A percentile compares a stretch with the other conserved stretches of the same genome.
phyloP scores from a whole-genome alignment of 2,329 filamentous ascomycete species.

The Colletotrichum salicis region DNA sequence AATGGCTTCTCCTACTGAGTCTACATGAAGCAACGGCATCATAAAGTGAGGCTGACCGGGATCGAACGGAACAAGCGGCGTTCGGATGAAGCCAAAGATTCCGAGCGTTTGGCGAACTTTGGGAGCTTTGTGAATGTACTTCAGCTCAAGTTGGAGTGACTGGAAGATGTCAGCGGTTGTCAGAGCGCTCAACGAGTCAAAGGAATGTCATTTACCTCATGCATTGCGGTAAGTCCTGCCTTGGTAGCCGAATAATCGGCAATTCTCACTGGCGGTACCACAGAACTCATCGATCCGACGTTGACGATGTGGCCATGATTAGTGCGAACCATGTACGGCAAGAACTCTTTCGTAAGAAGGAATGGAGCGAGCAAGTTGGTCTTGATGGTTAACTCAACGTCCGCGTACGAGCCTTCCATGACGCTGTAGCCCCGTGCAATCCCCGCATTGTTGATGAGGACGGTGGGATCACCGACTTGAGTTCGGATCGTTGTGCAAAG shows the following conservation, averaged over 20 bases:
- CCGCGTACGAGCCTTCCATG: constrained; percentile 42
- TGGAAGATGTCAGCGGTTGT: constrained; percentile 21
- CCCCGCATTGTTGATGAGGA: constrained; percentile 50
- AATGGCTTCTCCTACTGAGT: constrained; percentile 45
- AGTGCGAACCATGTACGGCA: constrained; percentile 64
- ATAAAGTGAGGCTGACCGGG: constrained; percentile 42
- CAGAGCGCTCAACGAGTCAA: background rate
- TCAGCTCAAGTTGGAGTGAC: constrained; percentile 46
- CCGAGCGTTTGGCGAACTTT: constrained; percentile 43
- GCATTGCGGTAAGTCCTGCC: constrained; percentile 45
- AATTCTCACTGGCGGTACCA: constrained; percentile 63
- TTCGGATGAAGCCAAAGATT: constrained; percentile 46
- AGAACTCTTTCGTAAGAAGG: constrained; percentile 66
- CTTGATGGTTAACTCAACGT: constrained; percentile 44
- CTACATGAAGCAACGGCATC: constrained; percentile 45
- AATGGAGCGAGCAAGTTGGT: constrained; percentile 70
- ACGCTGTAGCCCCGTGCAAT: constrained; percentile 43
- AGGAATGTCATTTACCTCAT: constrained; percentile 39
- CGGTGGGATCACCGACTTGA: constrained; percentile 50
- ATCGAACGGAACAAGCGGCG: constrained; percentile 43
- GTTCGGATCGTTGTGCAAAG: constrained; percentile 43
- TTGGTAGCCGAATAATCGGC: constrained; percentile 71
- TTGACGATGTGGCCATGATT: constrained; percentile 75
- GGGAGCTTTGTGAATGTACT: constrained; percentile 42
- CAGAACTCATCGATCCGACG: constrained; percentile 67